Percentiles rank a stretch among this genome's conserved stretches.
These are phyloP conservation scores for Neodidymelliopsis sp. DNA, from an alignment of 2,329 filamentous ascomycete genomes.

Conservation along the genomic window DNA sequence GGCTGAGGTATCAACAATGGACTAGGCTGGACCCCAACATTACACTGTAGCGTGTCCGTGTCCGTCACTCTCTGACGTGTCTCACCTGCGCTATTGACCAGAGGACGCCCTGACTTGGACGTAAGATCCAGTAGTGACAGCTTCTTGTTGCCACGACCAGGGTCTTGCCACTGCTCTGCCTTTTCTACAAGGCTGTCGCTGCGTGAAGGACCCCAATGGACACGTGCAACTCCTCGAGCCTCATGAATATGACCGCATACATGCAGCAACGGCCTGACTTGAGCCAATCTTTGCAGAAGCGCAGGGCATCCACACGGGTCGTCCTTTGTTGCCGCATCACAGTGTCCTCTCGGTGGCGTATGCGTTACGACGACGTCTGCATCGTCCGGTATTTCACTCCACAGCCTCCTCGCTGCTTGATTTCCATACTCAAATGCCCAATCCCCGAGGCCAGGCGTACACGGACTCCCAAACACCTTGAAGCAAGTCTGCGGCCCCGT, in stretches of 20 bases:
- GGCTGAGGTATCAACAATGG: constrained; percentile 25
- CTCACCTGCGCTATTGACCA: constrained; percentile 30
- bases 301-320: constrained; percentile 64
- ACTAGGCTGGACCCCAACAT: constrained; percentile 30
- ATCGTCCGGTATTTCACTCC: constrained; percentile 67
- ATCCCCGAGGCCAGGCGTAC: constrained; percentile 61
- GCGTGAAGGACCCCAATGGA: constrained; percentile 64
- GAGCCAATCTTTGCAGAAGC: constrained; percentile 64
- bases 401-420: constrained; percentile 56
- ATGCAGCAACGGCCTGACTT: constrained; percentile 68
- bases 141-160: constrained; percentile 65
- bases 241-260: constrained; percentile 78
- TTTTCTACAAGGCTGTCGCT: constrained; percentile 27
- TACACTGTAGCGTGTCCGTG: constrained; percentile 21
- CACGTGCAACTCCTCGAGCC: constrained; percentile 67
- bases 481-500: constrained; percentile 63
- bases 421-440: constrained; percentile 74
- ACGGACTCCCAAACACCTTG: constrained; percentile 75
- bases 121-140: constrained; percentile 70
- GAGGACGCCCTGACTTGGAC: constrained; percentile 37
- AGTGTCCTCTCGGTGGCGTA: constrained; percentile 68
- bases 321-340: constrained; percentile 55
- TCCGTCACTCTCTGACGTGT: constrained; percentile 37
- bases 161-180: constrained; percentile 65
- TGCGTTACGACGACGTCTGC: constrained; percentile 75